phyloP scores from a whole-genome alignment of 208 protist genomes.

The Leishmania arabica region DNA sequence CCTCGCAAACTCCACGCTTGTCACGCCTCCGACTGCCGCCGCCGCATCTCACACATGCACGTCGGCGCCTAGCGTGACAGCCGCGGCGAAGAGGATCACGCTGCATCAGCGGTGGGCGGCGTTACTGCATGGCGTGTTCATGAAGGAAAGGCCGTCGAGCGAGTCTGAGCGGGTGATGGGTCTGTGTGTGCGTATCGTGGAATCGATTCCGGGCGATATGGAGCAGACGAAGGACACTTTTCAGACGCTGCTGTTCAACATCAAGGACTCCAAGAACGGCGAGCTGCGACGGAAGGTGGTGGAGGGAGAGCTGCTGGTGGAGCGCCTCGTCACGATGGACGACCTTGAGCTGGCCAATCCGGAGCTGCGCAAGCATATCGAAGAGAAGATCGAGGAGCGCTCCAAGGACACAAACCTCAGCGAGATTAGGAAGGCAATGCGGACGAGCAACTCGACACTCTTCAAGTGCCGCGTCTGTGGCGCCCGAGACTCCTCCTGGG shows the following conservation, averaged over 20 bases:
- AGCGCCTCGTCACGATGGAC: slow-evolving; percentile 67
- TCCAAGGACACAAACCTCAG: slow-evolving; percentile 81
- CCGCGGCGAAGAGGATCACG: slow-evolving; percentile 15
- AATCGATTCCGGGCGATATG: slow-evolving; percentile 54
- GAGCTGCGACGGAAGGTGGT: slow-evolving; percentile 61
- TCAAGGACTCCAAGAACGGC: slow-evolving; percentile 75
- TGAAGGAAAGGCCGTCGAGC: slow-evolving; percentile 37
- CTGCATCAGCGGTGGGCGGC: slow-evolving; percentile 47
- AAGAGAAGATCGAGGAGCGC: slow-evolving; percentile 68
- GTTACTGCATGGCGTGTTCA: slow-evolving; percentile 42
- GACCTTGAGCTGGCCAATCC: slow-evolving; percentile 85
- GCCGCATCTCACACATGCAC: slow-evolving; percentile 1
- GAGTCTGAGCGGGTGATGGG: slow-evolving; percentile 38
- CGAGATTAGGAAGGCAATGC: slow-evolving; percentile 69
- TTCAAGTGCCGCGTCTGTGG: slow-evolving; percentile 91
- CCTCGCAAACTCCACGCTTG: slow-evolving; percentile 9
- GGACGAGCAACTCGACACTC: slow-evolving; percentile 72
- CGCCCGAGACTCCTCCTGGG: slow-evolving; percentile 87
- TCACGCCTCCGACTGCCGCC: slow-evolving; percentile 9
- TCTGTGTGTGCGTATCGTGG: slow-evolving; percentile 53
- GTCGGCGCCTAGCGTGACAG: neutral
- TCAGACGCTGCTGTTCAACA: slow-evolving; percentile 62
- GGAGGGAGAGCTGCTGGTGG: slow-evolving; percentile 64
- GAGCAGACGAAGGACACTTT: slow-evolving; percentile 63
- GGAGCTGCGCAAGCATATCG: slow-evolving; percentile 58